phyloP scores from a whole-genome alignment of 352 stramenopile genomes.

The Elongisporangium anandrum region DNA sequence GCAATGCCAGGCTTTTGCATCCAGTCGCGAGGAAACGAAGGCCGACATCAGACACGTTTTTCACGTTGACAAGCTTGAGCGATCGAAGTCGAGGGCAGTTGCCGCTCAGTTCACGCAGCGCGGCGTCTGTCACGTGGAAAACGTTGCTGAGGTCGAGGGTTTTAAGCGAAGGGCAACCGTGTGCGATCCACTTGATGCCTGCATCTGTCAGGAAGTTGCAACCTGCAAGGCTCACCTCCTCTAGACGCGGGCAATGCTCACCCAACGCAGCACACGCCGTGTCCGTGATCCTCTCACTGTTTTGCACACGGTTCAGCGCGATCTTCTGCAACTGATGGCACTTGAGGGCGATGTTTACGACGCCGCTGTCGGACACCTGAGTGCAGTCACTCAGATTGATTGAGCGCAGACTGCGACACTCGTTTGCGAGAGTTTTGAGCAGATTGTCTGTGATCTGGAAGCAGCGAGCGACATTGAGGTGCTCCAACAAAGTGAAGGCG shows the following conservation, averaged over 20 bases:
- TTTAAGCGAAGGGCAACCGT: constrained; percentile 70
- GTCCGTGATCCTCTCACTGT: constrained; percentile 85
- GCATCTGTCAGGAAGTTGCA: constrained; percentile 89
- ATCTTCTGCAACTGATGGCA: constrained; percentile 75
- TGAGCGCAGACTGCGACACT: constrained; percentile 57
- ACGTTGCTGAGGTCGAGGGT: constrained; percentile 79
- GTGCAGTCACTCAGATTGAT: constrained; percentile 78
- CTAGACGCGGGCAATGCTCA: constrained; percentile 46
- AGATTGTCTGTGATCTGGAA: constrained; percentile 80
- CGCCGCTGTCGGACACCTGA: constrained; percentile 77
- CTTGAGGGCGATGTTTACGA: constrained; percentile 75
- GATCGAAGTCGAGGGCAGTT: constrained; percentile 26
- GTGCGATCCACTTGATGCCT: constrained; percentile 85
- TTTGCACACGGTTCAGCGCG: constrained; percentile 48
- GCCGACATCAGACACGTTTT: constrained; percentile 78
- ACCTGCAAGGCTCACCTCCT: constrained; percentile 68
- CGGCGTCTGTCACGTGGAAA: constrained; percentile 81
- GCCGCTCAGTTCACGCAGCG: constrained; percentile 42
- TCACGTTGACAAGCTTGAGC: constrained; percentile 56
- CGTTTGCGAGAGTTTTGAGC: constrained; percentile 73
- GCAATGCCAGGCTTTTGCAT: constrained; percentile 68
- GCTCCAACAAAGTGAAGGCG: constrained; percentile 38
- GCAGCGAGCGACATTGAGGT: constrained; percentile 72
- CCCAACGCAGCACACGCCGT: constrained; percentile 79
- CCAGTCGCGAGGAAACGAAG: constrained; percentile 81